Evolutionary conservation across 192 early-diverging fungal genomes (phyloP), one percentile per base, ranked within the genome.

Genomic region (Coemansia sp.): DNA sequence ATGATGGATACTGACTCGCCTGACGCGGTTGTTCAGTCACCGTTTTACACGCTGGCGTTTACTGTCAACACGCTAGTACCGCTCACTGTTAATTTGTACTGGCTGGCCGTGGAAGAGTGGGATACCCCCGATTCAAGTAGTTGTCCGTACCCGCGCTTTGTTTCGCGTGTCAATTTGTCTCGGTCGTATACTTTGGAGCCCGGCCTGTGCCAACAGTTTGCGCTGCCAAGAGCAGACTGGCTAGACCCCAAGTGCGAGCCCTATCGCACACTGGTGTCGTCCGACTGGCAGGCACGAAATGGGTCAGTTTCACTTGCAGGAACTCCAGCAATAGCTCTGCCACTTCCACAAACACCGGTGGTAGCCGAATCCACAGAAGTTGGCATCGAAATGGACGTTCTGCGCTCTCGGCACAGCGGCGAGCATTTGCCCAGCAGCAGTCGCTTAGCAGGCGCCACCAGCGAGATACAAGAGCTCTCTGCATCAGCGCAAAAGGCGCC

Each of bases 31-130:
- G 57, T 69, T 3, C 72, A 67, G 49, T 74, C 75, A 49, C 75
- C 75, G 27, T 76, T 70, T 64, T 77, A 70, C 27, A 72, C 75
- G 18, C 72, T 82, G 46, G 64, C 72, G 36, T 82, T 82, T 66
- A 47, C 65, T 27, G 72, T 82, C 46, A 68, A 77, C 50, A 64
- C 80, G 29, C 72, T 82, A 11, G 80, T 82, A 16, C 80, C 80
- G 31, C 66, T 77, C 20, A 57, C 72, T 0, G 57, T 77, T 33
- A 82, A 77, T 41, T 46, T 76, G 53, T 47, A 77, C 69, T 82
- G 80, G 80, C 74, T 82, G 22, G 80, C 80, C 0, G 71, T 66
- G 0, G 80, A 82, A 62, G 80, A 76, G 58, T 82, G 80, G 80
- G 74, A 65, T 12, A 15, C 52, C 15, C 62, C 67, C 3, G 77